These are phyloP conservation scores for Phytophthora ramorum DNA, from an alignment of 352 stramenopile species.

Conservation along the genomic window DNA sequence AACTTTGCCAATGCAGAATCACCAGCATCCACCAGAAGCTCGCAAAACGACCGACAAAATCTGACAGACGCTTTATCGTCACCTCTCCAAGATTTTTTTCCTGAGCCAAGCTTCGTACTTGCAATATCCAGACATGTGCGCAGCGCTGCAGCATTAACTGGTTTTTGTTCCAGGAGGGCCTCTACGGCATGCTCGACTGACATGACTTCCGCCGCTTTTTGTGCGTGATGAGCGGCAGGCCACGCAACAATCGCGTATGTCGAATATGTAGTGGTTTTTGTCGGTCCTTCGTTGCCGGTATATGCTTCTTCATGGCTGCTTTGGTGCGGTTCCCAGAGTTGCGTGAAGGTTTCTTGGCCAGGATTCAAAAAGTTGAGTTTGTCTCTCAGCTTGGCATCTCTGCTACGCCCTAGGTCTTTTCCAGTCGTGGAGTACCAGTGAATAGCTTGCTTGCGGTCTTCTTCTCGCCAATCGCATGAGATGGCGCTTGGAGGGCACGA, in stretches of 20 bases:
- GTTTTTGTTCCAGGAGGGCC: background rate
- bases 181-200: conserved; percentile 5
- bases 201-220: conserved; percentile 15
- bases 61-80: conserved; percentile 1
- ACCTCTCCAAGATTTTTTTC: background rate
- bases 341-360: background rate
- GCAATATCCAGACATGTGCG: conserved; percentile 4
- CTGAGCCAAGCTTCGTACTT: conserved; percentile 1
- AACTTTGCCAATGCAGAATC: conserved; percentile 8
- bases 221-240: conserved; percentile 1
- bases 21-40: conserved; percentile 17
- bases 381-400: background rate
- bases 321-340: conserved; percentile 3
- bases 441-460: background rate
- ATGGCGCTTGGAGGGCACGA: background rate
- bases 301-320: conserved; percentile 7
- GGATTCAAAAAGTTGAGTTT: background rate
- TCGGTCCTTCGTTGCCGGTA: conserved; percentile 14
- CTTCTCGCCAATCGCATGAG: background rate
- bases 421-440: background rate
- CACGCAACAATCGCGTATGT: conserved; percentile 24
- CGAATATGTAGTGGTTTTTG: conserved; percentile 24
- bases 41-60: conserved; percentile 20
- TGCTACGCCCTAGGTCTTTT: background rate
- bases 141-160: conserved; percentile 6